These are phyloP conservation scores for Eragrostis tef DNA, from an alignment of 202 grass and related monocot species.

Conservation along the genomic window DNA sequence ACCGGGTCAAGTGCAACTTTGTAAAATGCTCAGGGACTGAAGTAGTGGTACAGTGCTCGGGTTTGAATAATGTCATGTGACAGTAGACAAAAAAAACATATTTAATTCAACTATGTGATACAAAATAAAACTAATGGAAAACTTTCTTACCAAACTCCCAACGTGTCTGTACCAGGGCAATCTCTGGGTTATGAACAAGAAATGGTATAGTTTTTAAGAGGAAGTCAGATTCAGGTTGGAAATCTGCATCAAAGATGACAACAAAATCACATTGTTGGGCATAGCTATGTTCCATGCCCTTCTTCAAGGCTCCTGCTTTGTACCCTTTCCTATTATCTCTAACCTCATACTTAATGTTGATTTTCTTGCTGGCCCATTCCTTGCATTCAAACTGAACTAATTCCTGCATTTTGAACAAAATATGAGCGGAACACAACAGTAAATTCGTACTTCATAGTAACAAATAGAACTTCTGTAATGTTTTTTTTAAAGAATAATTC, in stretches of 20 bases:
- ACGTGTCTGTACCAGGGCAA: slow-evolving; percentile 70
- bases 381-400: slow-evolving; percentile 75
- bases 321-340: slow-evolving; percentile 72
- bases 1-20: too few relatives aligned
- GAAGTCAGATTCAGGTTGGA: slow-evolving; percentile 78
- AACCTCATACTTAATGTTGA: slow-evolving; percentile 67
- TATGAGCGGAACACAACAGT: slow-evolving; percentile 12
- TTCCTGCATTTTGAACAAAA: slow-evolving; percentile 55
- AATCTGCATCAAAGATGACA: slow-evolving; percentile 84
- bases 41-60: background rate
- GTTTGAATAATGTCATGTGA: slow-evolving; percentile 13
- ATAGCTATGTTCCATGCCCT: slow-evolving; percentile 71
- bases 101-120: slow-evolving; percentile 5
- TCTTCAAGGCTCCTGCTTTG: slow-evolving; percentile 79
- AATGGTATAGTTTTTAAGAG: slow-evolving; percentile 78
- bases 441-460: background rate
- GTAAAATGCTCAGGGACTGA: too few relatives aligned
- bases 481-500: too few relatives aligned
- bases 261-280: slow-evolving; percentile 71
- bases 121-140: background rate
- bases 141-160: slow-evolving; percentile 77
- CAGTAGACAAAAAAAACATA: slow-evolving; percentile 3
- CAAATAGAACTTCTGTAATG: too few relatives aligned
- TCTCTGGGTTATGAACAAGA: slow-evolving; percentile 69
- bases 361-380: slow-evolving; percentile 63